Base-by-base conservation (phyloP, 306 rosid genomes). In the Dalbergia oliveri region DNA sequence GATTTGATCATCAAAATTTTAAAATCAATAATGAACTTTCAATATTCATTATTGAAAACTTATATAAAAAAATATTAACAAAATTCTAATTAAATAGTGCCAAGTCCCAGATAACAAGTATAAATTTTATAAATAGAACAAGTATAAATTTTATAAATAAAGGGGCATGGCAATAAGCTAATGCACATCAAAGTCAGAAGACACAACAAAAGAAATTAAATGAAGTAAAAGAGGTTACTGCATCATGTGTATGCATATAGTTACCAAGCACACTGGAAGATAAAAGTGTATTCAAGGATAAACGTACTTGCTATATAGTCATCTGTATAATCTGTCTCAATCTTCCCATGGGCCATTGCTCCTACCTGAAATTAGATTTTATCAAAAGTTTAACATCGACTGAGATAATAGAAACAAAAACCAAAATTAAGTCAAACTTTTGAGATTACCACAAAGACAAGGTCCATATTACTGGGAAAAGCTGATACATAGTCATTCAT, bases 291-390 rank as follows among this genome's bases (percentile, higher is more conserved):
- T 19, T 45, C 16, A 34, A 19, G 50, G 71, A 64, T 8, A 56
- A n/a, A 75, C 90, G 8, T 86, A 94, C 98, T 78, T 81, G 97
- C 88, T 82, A 94, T 51, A 64, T 81, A 88, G 78, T 94, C 98
- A 0, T 94, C 94, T 12, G 87, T 89, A 67, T 88, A 94, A 71
- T 90, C 95, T 0, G 89, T 73, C 82, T 91, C 95, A 83, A 94
- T 71, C 89, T 90, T 91, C 70, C 97, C 98, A 76, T 90, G 97
- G 84, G 98, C 90, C 94, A 91, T 90, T 37, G 97, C 98, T 75
- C 98, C 98, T 18, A 91, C 89, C 98, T 94, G 86, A 81, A 59
- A 82, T 78, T 35, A 45, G 77, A 56, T 60, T 57, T 56, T 69
- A 34, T 15, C 43, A 73, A 47, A 60, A 18, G 53, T 67, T 45